phyloP scores from a whole-genome alignment of 345 rosid genomes.

The Nephelium lappaceum region DNA sequence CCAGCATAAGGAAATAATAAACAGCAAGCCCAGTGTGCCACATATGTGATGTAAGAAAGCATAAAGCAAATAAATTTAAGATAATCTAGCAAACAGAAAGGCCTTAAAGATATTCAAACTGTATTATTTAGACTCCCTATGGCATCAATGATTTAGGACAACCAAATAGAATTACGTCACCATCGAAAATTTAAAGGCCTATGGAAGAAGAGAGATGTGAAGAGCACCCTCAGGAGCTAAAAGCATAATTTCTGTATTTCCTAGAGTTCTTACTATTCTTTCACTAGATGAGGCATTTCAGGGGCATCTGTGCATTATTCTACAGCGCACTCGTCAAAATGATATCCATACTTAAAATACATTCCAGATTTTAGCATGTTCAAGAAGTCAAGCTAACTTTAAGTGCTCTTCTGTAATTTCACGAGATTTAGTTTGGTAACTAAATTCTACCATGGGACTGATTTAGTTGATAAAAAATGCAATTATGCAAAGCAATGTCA shows the following conservation, averaged over 20 bases:
- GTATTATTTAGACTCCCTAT: neutral
- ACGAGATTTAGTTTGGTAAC: neutral
- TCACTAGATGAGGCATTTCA: neutral
- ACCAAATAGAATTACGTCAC: neutral
- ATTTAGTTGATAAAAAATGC: neutral
- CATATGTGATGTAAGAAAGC: neutral
- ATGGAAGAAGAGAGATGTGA: neutral
- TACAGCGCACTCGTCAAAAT: neutral
- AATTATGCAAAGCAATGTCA: neutral
- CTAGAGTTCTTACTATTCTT: neutral
- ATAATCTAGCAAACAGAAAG: neutral
- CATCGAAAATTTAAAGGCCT: neutral
- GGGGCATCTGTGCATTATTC: neutral
- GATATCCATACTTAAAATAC: neutral
- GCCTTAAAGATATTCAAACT: neutral
- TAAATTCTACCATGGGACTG: neutral
- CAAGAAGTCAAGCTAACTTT: neutral
- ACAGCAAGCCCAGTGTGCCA: neutral
- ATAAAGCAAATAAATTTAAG: neutral
- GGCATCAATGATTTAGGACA: neutral
- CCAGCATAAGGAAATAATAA: constrained; percentile 6
- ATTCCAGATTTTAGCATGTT: neutral
- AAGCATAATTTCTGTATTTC: constrained; percentile 4
- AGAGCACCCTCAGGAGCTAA: neutral
- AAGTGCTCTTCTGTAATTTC: neutral